A percentile compares a stretch with the other conserved stretches of the same genome.
These are phyloP conservation scores for Tylopilus felleus DNA, from an alignment of 768 basidiomycete species.

Conservation along the genomic window DNA sequence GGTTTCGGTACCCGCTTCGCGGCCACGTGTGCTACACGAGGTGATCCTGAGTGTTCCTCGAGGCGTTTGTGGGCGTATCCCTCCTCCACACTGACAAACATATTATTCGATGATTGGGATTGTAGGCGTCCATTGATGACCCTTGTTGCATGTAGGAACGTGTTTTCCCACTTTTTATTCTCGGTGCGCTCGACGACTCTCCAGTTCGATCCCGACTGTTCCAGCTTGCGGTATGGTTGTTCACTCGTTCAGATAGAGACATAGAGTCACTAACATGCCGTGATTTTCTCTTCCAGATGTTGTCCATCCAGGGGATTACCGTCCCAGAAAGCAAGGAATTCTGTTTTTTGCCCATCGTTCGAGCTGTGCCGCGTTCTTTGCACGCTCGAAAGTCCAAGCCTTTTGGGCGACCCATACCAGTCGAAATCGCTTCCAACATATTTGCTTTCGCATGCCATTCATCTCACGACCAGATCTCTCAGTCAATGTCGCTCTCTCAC, in stretches of 20 bases:
- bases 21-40: slow-evolving; percentile 22
- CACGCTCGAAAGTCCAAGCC: background rate
- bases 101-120: background rate
- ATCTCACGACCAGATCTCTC: slow-evolving; percentile 24
- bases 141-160: background rate
- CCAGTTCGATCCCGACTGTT: background rate
- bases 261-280: background rate
- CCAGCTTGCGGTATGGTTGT: background rate
- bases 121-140: slow-evolving; percentile 4
- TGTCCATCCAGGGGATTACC: slow-evolving; percentile 2
- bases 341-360: background rate
- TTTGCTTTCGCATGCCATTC: slow-evolving; percentile 32
- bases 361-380: background rate
- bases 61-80: slow-evolving; percentile 12
- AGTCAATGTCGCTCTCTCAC: slow-evolving; percentile 40
- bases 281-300: slow-evolving; percentile 9
- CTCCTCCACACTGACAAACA: background rate
- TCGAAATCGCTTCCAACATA: slow-evolving; percentile 36
- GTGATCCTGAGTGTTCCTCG: slow-evolving; percentile 11
- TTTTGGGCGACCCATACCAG: slow-evolving; percentile 25
- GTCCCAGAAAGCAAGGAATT: background rate
- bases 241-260: background rate
- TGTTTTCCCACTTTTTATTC: background rate
- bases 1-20: background rate
- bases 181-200: background rate